Conservation (phyloP, 495 filamentous ascomycete genomes). For the Hyaloscypha bicolor region DNA sequence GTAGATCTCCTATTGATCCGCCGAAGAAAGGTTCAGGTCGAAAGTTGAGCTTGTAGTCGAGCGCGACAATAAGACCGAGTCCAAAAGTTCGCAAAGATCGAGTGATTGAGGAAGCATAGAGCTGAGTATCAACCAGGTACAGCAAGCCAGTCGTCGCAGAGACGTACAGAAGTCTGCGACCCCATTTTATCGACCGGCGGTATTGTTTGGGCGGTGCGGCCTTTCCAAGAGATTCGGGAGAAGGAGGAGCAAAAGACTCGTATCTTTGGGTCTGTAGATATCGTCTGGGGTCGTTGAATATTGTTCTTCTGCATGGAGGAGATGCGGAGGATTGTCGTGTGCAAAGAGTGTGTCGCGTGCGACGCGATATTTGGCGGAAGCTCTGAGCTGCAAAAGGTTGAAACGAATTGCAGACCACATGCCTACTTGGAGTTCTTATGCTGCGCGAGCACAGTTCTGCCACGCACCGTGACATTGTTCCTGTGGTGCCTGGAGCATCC, state of each 20-base stretch:
- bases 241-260: conserved; percentile 77
- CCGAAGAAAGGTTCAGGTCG: conserved; percentile 70
- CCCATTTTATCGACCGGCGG: conserved; percentile 70
- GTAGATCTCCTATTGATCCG: conserved; percentile 68
- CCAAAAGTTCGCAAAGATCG: conserved; percentile 83
- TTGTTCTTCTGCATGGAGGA: not conserved
- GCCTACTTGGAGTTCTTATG: not conserved
- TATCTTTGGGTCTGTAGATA: conserved; percentile 43
- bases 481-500: not conserved
- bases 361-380: not conserved
- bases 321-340: not conserved
- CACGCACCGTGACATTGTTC: conserved; percentile 31
- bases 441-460: conserved; percentile 25
- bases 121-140: conserved; percentile 68
- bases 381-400: not conserved
- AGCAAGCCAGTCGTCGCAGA: conserved; percentile 57
- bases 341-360: not conserved
- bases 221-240: conserved; percentile 76
- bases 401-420: not conserved
- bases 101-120: conserved; percentile 76
- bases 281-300: not conserved
- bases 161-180: conserved; percentile 68
- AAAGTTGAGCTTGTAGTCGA: conserved; percentile 98
- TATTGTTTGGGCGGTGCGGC: conserved; percentile 68
- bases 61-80: conserved; percentile 75